Base-by-base conservation (phyloP, 768 basidiomycete species). In the Paxillus ammoniavirescens region DNA sequence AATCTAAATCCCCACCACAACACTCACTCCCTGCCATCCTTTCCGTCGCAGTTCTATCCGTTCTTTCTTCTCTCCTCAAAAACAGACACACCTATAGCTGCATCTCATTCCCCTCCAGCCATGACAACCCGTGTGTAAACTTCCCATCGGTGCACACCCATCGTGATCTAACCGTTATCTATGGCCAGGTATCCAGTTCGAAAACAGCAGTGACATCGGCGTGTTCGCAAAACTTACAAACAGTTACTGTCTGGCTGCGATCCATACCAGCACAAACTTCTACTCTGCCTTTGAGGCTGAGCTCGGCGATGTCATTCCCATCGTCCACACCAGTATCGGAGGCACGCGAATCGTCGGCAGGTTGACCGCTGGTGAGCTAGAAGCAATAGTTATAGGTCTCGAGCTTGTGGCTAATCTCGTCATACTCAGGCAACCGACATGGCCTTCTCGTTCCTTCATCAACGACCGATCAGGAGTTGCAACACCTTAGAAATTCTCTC, bases 211-310 rank as follows among this genome's bases (percentile, higher is more conserved):
- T 74, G 94, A 98, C 66, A 83, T 99, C 64, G 96, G 96, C 64
- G 96, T 99, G 42, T 99, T 98, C 75, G 79, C 93, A 65, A 97
- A 97, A 75, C 82, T 98, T 66, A 98, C 96, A 66, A 98, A 99
- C 80, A 91, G 87, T 67, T 99, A 97, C 82, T 98, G 96, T 75
- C 85, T 99, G 45, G 84, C 83, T 64, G 93, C 94, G 58, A 83
- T 98, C 67, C 89, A 93, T 70, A 90, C 95, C 72, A 90, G 93
- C 73, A 87, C 93, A 59, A 98, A 98, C 75, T 99, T 99, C 66
- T 96, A 95, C 80, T 97, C 94, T 23, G 89, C 93, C 14, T 98
- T 98, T 70, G 95, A 99, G 79, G 83, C 87, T 60, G 95, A 98
- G 66, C 84, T 95, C 37, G 84, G 84, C 53, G 96, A 96, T 66